These are phyloP conservation scores for Triglochin maritima DNA, from an alignment of 106 monocot genomes.

Conservation along the genomic window DNA sequence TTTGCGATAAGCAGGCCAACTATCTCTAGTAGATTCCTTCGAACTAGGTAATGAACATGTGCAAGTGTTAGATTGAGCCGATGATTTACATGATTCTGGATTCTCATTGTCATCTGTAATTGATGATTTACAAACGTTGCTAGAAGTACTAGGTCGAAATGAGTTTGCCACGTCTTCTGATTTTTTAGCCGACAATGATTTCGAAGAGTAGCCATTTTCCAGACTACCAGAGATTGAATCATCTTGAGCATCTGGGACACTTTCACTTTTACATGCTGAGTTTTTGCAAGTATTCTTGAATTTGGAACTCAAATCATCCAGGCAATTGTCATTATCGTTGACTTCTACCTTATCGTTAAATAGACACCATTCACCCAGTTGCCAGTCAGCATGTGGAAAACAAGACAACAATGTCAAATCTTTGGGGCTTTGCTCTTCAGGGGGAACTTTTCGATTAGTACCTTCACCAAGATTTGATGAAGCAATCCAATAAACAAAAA, in stretches of 20 bases:
- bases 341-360: conserved; percentile 14
- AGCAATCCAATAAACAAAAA: conserved; percentile 84
- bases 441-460: conserved; percentile 40
- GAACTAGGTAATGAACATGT: conserved; percentile 21
- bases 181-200: neutral
- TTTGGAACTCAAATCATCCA: neutral
- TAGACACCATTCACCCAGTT: conserved; percentile 89
- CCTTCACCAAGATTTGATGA: conserved; percentile 50
- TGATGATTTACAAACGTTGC: neutral
- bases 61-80: conserved; percentile 15
- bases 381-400: conserved; percentile 85
- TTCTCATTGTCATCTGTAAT: conserved; percentile 5
- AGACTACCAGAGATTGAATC: conserved; percentile 4
- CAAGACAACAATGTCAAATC: conserved; percentile 76
- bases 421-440: conserved; percentile 81
- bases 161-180: neutral
- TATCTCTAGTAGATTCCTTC: conserved; percentile 46
- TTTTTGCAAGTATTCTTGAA: neutral
- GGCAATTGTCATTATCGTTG: conserved; percentile 12
- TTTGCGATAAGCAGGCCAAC: conserved; percentile 39
- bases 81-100: conserved; percentile 10
- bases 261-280: neutral
- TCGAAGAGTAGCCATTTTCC: neutral
- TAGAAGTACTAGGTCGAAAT: neutral
- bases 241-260: neutral